A percentile compares a stretch with the other conserved stretches of the same genome.
phyloP scores from a whole-genome alignment of 805 yeast species.

The Barnettozyma vustinii region DNA sequence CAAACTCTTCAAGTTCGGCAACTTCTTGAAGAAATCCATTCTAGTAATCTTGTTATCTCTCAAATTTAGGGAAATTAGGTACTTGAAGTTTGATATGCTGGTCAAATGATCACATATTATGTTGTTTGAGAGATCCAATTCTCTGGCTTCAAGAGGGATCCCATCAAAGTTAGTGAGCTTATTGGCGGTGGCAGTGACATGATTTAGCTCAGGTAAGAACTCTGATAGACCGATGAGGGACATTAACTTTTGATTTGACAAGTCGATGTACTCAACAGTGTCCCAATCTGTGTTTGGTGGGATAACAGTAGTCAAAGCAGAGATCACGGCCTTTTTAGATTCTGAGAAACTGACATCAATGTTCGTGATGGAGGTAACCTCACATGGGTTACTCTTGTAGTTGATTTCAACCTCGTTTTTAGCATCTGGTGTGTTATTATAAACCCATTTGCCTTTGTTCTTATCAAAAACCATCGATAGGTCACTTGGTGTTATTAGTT shows the following conservation, averaged over 20 bases:
- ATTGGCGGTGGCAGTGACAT: conserved; percentile 14
- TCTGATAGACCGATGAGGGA: conserved; percentile 36
- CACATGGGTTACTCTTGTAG: conserved; percentile 27
- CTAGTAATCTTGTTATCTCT: conserved; percentile 35
- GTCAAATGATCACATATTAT: conserved; percentile 18
- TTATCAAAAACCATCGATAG: conserved; percentile 21
- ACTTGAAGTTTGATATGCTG: conserved; percentile 13
- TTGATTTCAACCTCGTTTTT: conserved; percentile 37
- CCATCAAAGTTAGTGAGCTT: conserved; percentile 22
- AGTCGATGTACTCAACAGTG: conserved; percentile 27
- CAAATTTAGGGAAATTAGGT: conserved; percentile 30
- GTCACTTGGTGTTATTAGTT: conserved; percentile 22
- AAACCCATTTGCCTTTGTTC: conserved; percentile 16
- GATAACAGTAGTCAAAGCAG: conserved; percentile 36
- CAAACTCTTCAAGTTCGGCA: conserved; percentile 23
- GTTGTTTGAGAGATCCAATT: conserved; percentile 14
- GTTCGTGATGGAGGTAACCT: conserved; percentile 12
- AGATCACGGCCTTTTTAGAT: conserved; percentile 35
- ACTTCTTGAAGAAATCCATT: conserved; percentile 25
- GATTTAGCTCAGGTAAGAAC: conserved; percentile 33
- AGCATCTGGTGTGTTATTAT: conserved; percentile 5
- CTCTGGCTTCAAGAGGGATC: conserved; percentile 11
- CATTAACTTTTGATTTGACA: conserved; percentile 30
- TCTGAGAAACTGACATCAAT: conserved; percentile 40
- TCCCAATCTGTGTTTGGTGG: conserved; percentile 37